These are phyloP conservation scores for Thermothelomyces thermophilus DNA, from an alignment of 2,329 filamentous ascomycete genomes.

Conservation along the genomic window DNA sequence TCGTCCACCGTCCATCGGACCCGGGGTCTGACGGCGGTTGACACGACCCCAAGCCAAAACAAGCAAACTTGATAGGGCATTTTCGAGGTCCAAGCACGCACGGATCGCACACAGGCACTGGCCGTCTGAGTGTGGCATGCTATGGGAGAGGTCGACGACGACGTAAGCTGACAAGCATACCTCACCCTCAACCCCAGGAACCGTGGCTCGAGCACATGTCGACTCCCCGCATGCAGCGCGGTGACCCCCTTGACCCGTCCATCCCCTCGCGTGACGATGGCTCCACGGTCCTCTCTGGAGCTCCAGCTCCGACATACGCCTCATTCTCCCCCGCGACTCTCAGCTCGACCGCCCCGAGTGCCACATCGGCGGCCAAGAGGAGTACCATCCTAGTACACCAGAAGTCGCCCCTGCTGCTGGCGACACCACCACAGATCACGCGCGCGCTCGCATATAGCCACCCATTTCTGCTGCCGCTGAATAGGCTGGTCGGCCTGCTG, in stretches of 20 bases:
- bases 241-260: conserved; percentile 29
- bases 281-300: conserved; percentile 32
- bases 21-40: not conserved
- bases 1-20: not conserved
- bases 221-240: conserved; percentile 36
- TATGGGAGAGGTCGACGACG: conserved; percentile 3
- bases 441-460: conserved; percentile 92
- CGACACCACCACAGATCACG: conserved; percentile 91
- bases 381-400: conserved; percentile 94
- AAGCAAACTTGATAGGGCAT: not conserved
- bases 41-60: conserved; percentile 1
- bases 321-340: conserved; percentile 82
- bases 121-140: conserved; percentile 1
- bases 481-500: conserved; percentile 74
- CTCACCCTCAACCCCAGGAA: conserved; percentile 29
- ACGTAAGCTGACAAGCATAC: conserved; percentile 14
- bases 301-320: conserved; percentile 66
- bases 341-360: conserved; percentile 56
- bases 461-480: conserved; percentile 84
- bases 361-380: conserved; percentile 59
- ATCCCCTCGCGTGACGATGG: conserved; percentile 28
- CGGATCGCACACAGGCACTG: not conserved
- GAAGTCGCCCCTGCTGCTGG: conserved; percentile 86
- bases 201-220: conserved; percentile 51
- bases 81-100: not conserved